These are phyloP conservation scores for Leersia perrieri DNA, from an alignment of 176 grass and related monocot species.

Conservation along the genomic window DNA sequence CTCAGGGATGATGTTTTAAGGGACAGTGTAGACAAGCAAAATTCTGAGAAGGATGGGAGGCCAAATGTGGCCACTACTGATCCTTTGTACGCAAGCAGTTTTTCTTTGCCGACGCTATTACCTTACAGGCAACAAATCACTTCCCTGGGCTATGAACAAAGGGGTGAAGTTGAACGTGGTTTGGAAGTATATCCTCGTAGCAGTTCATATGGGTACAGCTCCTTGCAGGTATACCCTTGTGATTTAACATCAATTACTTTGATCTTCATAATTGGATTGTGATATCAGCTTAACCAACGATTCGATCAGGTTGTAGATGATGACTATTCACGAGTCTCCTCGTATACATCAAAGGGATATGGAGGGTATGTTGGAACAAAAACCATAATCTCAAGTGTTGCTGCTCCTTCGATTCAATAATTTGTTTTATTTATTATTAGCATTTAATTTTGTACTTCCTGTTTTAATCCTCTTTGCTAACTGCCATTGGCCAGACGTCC, in stretches of 20 bases:
- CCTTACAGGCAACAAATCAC: constrained; percentile 45
- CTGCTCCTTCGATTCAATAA: not conserved
- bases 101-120: constrained; percentile 56
- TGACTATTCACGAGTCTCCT: constrained; percentile 43
- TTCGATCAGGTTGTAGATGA: constrained; percentile 59
- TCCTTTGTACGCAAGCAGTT: constrained; percentile 51
- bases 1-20: constrained; percentile 90
- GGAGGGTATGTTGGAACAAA: constrained; percentile 59
- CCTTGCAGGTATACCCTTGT: constrained; percentile 61
- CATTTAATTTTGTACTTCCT: constrained; percentile 1
- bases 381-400: not conserved
- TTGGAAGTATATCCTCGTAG: constrained; percentile 50
- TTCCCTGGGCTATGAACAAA: constrained; percentile 62
- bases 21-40: constrained; percentile 70
- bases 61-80: constrained; percentile 41
- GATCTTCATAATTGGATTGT: constrained; percentile 4
- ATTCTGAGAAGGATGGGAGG: constrained; percentile 67
- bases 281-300: not conserved
- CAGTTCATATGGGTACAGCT: constrained; percentile 65
- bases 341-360: constrained; percentile 71
- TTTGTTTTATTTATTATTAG: constrained; percentile 1
- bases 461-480: constrained; percentile 27
- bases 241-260: constrained; percentile 4
- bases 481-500: constrained; percentile 30
- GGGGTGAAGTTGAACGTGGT: constrained; percentile 59